A percentile compares a stretch with the other conserved stretches of the same genome.
These are phyloP conservation scores for Paramecium caudatum DNA, from an alignment of 73 alveolate genomes.

Conservation along the genomic window DNA sequence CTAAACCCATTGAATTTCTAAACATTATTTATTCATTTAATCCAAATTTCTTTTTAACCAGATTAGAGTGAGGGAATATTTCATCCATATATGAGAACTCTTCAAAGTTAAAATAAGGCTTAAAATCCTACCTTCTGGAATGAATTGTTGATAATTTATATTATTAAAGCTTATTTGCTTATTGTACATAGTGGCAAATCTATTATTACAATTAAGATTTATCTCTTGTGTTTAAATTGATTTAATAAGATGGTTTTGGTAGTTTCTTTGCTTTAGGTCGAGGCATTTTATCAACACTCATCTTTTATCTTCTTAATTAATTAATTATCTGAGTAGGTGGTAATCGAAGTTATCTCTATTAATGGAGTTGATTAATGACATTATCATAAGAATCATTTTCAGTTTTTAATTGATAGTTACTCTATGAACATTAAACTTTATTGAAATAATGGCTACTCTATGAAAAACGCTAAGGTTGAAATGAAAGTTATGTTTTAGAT, in stretches of 20 bases:
- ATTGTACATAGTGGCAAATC: not conserved
- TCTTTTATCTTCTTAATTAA: constrained; percentile 38
- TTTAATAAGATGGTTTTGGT: constrained; percentile 12
- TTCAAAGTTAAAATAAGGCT: constrained; percentile 32
- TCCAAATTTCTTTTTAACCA: constrained; percentile 57
- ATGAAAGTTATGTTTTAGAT: not conserved
- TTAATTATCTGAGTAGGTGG: constrained; percentile 21
- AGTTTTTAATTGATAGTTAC: not conserved
- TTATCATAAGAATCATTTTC: constrained; percentile 21
- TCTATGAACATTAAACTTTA: not conserved
- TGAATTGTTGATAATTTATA: constrained; percentile 39
- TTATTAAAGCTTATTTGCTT: not conserved
- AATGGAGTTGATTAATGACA: not conserved
- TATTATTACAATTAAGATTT: not conserved
- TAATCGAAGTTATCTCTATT: not conserved
- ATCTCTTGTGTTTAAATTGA: constrained; percentile 6
- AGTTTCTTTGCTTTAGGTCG: constrained; percentile 44
- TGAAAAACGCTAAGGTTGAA: not conserved
- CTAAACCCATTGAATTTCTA: constrained; percentile 60
- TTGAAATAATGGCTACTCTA: not conserved
- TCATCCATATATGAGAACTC: constrained; percentile 48
- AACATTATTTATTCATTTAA: constrained; percentile 35
- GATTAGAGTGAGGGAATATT: not conserved
- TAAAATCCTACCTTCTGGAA: constrained; percentile 25
- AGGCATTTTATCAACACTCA: constrained; percentile 43